Conservation (phyloP, 148 eudicot genomes). For the Persicaria maculosa region DNA sequence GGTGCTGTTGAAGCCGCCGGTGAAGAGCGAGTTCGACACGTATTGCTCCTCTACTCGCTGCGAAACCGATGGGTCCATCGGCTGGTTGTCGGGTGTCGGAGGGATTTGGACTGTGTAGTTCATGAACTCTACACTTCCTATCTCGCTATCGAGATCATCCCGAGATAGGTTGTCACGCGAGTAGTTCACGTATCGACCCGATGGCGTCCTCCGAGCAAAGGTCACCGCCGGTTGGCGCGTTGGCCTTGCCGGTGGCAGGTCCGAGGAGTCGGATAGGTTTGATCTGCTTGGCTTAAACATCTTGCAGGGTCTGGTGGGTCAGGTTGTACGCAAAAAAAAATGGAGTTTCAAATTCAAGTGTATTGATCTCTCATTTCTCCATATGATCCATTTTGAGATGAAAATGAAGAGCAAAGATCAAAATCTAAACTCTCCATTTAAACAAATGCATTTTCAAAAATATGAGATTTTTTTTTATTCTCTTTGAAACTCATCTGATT, state of each 20-base stretch:
- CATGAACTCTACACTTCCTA: conserved; percentile 34
- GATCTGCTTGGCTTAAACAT: conserved; percentile 29
- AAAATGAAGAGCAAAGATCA: neutral
- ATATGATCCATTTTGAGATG: neutral
- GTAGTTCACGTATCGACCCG: conserved; percentile 79
- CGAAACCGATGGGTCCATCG: conserved; percentile 71
- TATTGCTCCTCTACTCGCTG: conserved; percentile 95
- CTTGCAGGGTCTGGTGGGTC: neutral
- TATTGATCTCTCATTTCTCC: neutral
- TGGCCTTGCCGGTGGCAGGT: conserved; percentile 39
- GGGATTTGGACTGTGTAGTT: conserved; percentile 87
- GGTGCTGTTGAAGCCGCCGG: conserved; percentile 76
- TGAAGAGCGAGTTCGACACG: conserved; percentile 79
- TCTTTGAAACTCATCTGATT: neutral
- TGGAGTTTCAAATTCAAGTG: neutral
- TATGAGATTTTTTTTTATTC: neutral
- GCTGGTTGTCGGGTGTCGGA: conserved; percentile 88
- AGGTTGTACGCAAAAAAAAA: neutral
- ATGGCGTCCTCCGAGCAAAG: conserved; percentile 70
- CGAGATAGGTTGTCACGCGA: conserved; percentile 49
- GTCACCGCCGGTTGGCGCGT: conserved; percentile 53
- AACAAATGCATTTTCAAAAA: neutral
- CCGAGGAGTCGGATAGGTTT: conserved; percentile 39
- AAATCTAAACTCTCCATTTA: neutral
- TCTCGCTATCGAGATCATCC: conserved; percentile 79